Evolutionary conservation across 192 early-diverging fungal genomes (phyloP).

Genomic region (Funneliformis geosporum): DNA sequence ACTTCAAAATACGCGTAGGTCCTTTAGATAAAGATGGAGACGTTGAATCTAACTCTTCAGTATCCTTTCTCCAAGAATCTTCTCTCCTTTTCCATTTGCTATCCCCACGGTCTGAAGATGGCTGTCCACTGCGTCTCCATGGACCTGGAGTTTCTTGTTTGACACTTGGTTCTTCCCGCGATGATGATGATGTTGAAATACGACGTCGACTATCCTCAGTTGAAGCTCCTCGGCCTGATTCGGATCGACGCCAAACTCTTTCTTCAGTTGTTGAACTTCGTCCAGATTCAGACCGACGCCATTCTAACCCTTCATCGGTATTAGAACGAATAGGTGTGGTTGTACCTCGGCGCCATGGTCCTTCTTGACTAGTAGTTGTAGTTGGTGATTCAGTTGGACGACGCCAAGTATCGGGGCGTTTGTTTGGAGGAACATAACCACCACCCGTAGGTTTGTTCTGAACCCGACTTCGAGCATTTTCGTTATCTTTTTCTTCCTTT

Average conservation of each 20-base stretch:
- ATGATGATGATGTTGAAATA: neutral
- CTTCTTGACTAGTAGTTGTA: neutral
- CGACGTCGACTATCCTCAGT: neutral
- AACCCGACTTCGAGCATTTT: conserved; percentile 8
- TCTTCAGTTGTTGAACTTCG: conserved; percentile 1
- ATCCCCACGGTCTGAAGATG: neutral
- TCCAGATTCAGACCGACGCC: conserved; percentile 9
- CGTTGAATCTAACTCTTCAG: neutral
- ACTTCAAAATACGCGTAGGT: conserved; percentile 9
- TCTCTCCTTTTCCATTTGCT: neutral
- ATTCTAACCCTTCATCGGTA: neutral
- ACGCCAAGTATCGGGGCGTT: conserved; percentile 21
- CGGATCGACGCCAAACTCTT: neutral
- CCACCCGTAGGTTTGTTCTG: conserved; percentile 11
- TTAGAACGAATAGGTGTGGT: neutral
- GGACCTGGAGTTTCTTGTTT: neutral
- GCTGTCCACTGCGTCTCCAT: neutral
- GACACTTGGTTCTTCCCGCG: neutral
- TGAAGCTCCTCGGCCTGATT: neutral
- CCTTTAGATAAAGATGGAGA: neutral
- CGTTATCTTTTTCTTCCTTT: conserved; percentile 32
- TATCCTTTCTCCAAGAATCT: conserved; percentile 12
- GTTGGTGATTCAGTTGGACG: neutral
- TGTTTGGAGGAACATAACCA: conserved; percentile 38
- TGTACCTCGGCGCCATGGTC: neutral